Percentiles rank a stretch among this genome's conserved stretches.
Conservation (phyloP, 257 asterid species). For the Fraxinus cuspidata region DNA sequence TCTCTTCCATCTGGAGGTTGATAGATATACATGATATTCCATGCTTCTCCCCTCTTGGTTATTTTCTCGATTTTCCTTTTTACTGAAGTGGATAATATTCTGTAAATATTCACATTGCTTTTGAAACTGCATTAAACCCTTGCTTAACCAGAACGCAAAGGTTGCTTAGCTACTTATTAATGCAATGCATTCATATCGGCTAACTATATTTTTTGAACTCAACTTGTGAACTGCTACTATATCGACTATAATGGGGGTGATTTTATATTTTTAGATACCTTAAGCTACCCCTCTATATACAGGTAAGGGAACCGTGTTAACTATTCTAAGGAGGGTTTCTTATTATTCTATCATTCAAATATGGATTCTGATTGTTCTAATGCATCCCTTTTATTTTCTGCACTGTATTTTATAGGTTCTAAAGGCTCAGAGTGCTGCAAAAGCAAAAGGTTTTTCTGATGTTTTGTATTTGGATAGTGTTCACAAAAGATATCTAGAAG, state of each 20-base stretch:
- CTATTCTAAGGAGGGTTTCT: conserved; percentile 9
- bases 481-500: conserved; percentile 82
- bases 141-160: background rate
- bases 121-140: no score
- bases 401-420: conserved; percentile 54
- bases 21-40: background rate
- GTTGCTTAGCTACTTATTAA: background rate
- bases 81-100: background rate
- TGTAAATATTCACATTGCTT: no score
- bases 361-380: background rate
- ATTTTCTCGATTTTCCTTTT: conserved; percentile 5
- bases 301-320: background rate
- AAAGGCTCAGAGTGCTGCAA: conserved; percentile 95
- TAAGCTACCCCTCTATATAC: background rate
- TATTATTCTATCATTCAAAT: background rate
- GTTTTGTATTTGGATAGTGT: conserved; percentile 81
- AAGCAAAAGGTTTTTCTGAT: conserved; percentile 91
- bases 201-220: background rate
- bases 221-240: background rate
- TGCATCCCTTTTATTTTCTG: conserved; percentile 1
- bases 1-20: background rate
- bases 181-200: background rate
- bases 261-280: background rate
- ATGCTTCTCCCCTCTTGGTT: conserved; percentile 1
- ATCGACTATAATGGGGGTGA: background rate